phyloP scores from a whole-genome alignment of 1,139 yeast species.

The Candida neerlandica region DNA sequence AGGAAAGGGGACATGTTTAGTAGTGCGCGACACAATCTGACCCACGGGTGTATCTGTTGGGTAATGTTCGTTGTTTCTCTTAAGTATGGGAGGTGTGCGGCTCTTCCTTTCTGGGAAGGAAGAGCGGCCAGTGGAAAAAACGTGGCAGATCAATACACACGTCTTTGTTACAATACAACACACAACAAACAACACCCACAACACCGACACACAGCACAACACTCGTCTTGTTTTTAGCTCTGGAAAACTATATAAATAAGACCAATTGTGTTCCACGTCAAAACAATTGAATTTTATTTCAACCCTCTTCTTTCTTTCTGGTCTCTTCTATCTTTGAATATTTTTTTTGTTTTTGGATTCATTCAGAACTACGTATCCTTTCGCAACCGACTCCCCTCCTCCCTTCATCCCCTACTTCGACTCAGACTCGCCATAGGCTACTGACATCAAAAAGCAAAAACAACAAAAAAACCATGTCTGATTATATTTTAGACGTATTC shows the following conservation, averaged over 20 bases:
- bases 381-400: not conserved
- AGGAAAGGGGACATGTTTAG: not conserved
- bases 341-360: not conserved
- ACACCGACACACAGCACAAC: not conserved
- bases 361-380: too few species aligned
- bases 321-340: too few species aligned
- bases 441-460: too few species aligned
- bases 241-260: not conserved
- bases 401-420: not conserved
- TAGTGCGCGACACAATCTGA: not conserved
- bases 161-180: not conserved
- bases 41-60: slow-evolving; percentile 1
- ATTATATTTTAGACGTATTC: slow-evolving; percentile 12
- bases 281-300: not conserved
- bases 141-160: slow-evolving; percentile 1
- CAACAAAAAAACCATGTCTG: slow-evolving; percentile 13
- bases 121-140: not conserved
- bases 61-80: not conserved
- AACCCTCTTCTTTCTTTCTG: not conserved
- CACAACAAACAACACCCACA: too few species aligned
- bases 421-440: too few species aligned
- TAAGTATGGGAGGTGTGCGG: too few species aligned
- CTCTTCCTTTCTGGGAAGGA: not conserved
- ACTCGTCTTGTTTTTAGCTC: not conserved
- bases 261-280: not conserved